A percentile compares a stretch with the other conserved stretches of the same genome.
Conservation (phyloP, 495 filamentous ascomycete species). For the Aspergillus nanangensis region DNA sequence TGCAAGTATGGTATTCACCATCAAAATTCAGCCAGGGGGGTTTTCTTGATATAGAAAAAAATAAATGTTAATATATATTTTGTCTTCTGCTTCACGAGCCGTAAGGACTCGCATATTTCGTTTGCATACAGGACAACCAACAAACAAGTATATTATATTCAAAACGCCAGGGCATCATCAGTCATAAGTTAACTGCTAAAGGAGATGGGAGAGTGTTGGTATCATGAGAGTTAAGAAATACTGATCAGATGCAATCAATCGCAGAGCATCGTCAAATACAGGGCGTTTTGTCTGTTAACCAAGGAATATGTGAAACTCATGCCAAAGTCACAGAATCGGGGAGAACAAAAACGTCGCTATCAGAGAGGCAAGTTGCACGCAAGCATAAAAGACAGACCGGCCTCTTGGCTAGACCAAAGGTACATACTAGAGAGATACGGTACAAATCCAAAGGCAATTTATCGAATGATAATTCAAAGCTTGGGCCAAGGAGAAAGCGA, state of each 20-base stretch:
- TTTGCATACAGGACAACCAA: too few species aligned
- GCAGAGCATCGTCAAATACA: not conserved
- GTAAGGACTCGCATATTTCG: too few species aligned
- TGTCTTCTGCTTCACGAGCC: too few species aligned
- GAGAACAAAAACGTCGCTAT: conserved; percentile 5
- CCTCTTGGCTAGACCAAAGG: conserved; percentile 23
- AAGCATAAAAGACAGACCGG: conserved; percentile 8
- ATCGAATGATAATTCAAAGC: conserved; percentile 21
- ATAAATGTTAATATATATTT: too few species aligned
- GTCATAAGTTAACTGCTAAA: not conserved
- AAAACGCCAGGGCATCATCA: conserved; percentile 22
- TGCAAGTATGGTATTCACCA: too few species aligned
- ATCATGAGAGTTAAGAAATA: conserved; percentile 12
- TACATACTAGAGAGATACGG: conserved; percentile 33
- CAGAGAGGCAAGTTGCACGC: too few species aligned
- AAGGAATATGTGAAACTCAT: conserved; percentile 14
- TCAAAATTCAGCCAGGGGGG: too few species aligned
- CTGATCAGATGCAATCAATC: not conserved
- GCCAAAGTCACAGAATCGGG: conserved; percentile 18
- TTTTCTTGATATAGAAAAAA: too few species aligned
- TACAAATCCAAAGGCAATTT: conserved; percentile 25
- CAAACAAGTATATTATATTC: too few species aligned
- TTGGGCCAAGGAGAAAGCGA: conserved; percentile 25
- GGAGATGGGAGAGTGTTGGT: conserved; percentile 1
- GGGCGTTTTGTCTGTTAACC: not conserved